Evolutionary conservation across 202 grass and related monocot genomes (phyloP).

Genomic region (Zoysia matrella): DNA sequence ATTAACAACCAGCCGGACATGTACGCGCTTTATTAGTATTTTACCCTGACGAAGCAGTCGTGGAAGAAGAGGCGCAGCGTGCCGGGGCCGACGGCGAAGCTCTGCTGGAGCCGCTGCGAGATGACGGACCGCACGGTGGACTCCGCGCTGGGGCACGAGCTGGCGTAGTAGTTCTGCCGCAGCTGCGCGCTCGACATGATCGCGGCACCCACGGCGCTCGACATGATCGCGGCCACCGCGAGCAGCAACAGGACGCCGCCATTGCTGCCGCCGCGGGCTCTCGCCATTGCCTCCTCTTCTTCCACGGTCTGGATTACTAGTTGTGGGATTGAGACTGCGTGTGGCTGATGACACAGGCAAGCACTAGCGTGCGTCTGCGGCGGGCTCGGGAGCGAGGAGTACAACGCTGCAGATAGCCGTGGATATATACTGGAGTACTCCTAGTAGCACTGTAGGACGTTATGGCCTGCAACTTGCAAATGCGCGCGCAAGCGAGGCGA

Average conservation of each 20-base stretch:
- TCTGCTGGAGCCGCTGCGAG: slow-evolving; percentile 69
- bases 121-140: slow-evolving; percentile 62
- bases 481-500: no score
- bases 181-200: slow-evolving; percentile 39
- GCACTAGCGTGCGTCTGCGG: background rate
- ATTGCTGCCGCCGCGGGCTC: no score
- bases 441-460: background rate
- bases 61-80: slow-evolving; percentile 97
- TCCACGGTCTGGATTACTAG: background rate
- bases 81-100: slow-evolving; percentile 74
- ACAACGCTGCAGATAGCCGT: slow-evolving; percentile 18
- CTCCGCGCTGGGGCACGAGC: slow-evolving; percentile 80
- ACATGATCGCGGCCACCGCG: background rate
- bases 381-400: slow-evolving; percentile 12
- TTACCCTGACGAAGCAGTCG: slow-evolving; percentile 94
- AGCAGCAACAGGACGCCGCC: background rate
- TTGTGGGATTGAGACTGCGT: background rate
- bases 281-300: background rate
- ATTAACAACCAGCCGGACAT: no score
- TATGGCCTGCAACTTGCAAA: no score
- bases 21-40: no score
- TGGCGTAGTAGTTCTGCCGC: slow-evolving; percentile 68
- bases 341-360: background rate
- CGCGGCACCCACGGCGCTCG: background rate
- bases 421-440: slow-evolving; percentile 29